Conservation (phyloP, 2,329 filamentous ascomycete species). For the Aspergillus caelatus region DNA sequence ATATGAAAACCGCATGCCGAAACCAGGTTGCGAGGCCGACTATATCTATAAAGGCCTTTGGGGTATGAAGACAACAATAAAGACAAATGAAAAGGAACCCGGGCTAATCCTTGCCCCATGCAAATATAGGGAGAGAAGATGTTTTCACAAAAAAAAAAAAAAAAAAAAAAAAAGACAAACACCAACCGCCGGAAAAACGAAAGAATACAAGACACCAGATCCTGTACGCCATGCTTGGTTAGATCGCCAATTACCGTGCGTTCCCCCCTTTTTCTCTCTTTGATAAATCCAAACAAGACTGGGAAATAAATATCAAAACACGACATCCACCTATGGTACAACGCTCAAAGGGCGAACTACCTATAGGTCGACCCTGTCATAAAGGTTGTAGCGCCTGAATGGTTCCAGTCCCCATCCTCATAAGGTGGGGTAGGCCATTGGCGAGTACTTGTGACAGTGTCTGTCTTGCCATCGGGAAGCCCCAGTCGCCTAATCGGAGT, state of each 20-base stretch:
- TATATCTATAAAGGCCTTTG: conserved; percentile 43
- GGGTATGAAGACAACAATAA: conserved; percentile 39
- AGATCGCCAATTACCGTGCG: conserved; percentile 28
- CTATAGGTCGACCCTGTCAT: conserved; percentile 61
- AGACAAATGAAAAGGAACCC: conserved; percentile 27
- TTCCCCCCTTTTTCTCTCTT: conserved; percentile 21
- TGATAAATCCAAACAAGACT: conserved; percentile 20
- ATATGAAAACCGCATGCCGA: conserved; percentile 26
- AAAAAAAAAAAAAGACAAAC: conserved; percentile 20
- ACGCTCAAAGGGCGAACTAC: conserved; percentile 23
- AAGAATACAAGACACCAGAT: conserved; percentile 28
- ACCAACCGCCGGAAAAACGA: conserved; percentile 24
- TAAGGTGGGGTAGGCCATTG: conserved; percentile 97
- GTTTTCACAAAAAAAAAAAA: conserved; percentile 2
- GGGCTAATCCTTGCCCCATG: conserved; percentile 27
- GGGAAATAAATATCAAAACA: conserved; percentile 16
- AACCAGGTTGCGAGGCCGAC: conserved; percentile 37
- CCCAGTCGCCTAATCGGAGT: conserved; percentile 67
- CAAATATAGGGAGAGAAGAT: conserved; percentile 19
- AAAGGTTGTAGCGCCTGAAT: conserved; percentile 78
- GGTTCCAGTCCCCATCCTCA: conserved; percentile 89
- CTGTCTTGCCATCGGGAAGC: conserved; percentile 61
- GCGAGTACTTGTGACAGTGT: conserved; percentile 55
- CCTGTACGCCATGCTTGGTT: conserved; percentile 36
- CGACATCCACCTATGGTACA: background rate